Percentiles rank a stretch among this genome's conserved stretches.
Evolutionary conservation across 441 rosid species (phyloP).

Genomic region (Pelargonium exstipulatum): DNA sequence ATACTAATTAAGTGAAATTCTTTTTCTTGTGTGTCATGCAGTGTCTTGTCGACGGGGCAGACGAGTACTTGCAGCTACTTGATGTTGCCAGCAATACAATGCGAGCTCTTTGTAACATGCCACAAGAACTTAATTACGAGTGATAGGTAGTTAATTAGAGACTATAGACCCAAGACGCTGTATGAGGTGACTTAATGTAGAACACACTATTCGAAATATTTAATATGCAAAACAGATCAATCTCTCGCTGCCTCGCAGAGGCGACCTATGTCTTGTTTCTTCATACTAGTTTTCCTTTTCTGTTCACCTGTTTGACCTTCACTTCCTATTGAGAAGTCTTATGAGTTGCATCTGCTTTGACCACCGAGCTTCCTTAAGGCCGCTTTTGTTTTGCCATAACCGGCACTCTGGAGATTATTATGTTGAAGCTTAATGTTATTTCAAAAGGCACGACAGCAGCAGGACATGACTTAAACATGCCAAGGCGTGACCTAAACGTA

Average conservation of each 20-base stretch:
- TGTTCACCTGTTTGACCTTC: slow-evolving; percentile 2
- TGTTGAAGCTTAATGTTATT: background rate
- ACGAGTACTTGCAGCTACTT: slow-evolving; percentile 88
- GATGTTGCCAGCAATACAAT: slow-evolving; percentile 65
- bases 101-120: slow-evolving; percentile 54
- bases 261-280: background rate
- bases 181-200: background rate
- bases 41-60: slow-evolving; percentile 90
- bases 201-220: background rate
- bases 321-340: background rate
- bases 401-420: background rate
- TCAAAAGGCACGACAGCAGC: no score
- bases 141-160: slow-evolving; percentile 17
- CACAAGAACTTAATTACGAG: slow-evolving; percentile 48
- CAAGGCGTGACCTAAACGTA: background rate
- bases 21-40: slow-evolving; percentile 31
- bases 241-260: background rate
- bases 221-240: background rate
- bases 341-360: background rate
- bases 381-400: background rate
- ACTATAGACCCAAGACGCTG: background rate
- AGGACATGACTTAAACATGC: background rate
- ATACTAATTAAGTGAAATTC: slow-evolving; percentile 1
- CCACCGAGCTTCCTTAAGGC: background rate
- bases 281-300: background rate